These are phyloP conservation scores for Aspergillus egyptiacus DNA, from an alignment of 495 filamentous ascomycete genomes.

Conservation along the genomic window DNA sequence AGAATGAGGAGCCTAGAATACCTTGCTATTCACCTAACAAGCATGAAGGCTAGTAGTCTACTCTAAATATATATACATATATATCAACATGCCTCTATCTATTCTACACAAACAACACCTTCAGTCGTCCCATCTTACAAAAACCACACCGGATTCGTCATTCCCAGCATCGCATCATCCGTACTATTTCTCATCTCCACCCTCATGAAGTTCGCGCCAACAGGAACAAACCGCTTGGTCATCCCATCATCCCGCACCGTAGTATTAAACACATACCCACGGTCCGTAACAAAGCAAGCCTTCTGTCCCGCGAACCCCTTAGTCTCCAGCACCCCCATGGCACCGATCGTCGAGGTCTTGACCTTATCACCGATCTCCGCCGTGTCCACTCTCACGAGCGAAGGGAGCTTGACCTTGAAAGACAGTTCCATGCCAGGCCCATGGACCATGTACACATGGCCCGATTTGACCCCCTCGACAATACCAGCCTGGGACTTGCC, in stretches of 20 bases:
- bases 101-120: too few species aligned
- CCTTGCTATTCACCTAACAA: too few species aligned
- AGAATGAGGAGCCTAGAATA: too few species aligned
- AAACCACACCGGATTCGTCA: background rate
- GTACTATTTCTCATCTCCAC: background rate
- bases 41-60: too few species aligned
- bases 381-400: background rate
- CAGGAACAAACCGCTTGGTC: background rate
- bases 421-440: background rate
- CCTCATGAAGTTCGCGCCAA: background rate
- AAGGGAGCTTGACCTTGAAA: background rate
- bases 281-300: background rate
- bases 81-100: too few species aligned
- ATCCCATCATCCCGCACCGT: background rate
- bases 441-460: background rate
- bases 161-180: background rate
- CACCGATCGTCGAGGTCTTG: background rate
- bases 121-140: too few species aligned
- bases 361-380: background rate
- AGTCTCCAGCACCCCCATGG: background rate
- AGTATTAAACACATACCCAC: background rate
- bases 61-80: too few species aligned
- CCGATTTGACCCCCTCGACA: background rate
- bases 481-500: background rate
- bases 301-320: background rate